Evolutionary conservation across 2,329 filamentous ascomycete genomes (phyloP).

Genomic region (Lecanicillium sp.): DNA sequence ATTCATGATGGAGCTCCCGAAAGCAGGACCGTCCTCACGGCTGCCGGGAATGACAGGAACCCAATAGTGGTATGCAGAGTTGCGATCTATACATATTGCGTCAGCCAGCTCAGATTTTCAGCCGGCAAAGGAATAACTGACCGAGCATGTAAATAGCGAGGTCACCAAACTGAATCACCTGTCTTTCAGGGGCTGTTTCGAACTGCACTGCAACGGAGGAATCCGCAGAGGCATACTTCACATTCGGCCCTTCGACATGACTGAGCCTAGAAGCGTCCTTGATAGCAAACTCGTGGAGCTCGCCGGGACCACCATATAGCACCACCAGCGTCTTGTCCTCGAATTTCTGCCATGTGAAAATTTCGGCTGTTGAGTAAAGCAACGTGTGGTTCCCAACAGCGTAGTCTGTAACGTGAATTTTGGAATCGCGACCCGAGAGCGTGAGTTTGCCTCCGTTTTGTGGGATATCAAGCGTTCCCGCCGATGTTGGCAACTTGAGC

Average conservation of each 20-base stretch:
- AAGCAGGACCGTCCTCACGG: conserved; percentile 15
- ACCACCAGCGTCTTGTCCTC: conserved; percentile 50
- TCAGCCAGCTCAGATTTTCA: no score
- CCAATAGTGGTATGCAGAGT: conserved; percentile 63
- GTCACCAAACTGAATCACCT: conserved; percentile 24
- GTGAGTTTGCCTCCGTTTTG: conserved; percentile 48
- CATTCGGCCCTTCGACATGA: conserved; percentile 18
- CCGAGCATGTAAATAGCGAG: conserved; percentile 33
- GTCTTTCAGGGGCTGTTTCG: conserved; percentile 18
- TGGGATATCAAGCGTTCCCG: conserved; percentile 48
- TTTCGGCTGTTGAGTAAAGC: conserved; percentile 61
- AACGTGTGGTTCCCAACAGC: conserved; percentile 49
- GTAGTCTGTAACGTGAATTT: conserved; percentile 60
- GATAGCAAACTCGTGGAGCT: conserved; percentile 55
- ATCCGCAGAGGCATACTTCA: conserved; percentile 13
- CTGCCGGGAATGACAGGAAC: conserved; percentile 42
- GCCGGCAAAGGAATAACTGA: conserved; percentile 12
- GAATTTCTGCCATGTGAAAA: conserved; percentile 62
- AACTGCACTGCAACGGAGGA: conserved; percentile 22
- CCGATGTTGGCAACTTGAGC: conserved; percentile 52
- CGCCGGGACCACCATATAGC: conserved; percentile 53
- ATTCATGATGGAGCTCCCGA: conserved; percentile 26
- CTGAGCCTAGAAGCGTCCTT: conserved; percentile 14
- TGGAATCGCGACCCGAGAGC: conserved; percentile 56
- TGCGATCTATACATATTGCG: conserved; percentile 39